These are phyloP conservation scores for Claviceps fusiformis DNA, from an alignment of 2,329 filamentous ascomycete species.

Conservation along the genomic window DNA sequence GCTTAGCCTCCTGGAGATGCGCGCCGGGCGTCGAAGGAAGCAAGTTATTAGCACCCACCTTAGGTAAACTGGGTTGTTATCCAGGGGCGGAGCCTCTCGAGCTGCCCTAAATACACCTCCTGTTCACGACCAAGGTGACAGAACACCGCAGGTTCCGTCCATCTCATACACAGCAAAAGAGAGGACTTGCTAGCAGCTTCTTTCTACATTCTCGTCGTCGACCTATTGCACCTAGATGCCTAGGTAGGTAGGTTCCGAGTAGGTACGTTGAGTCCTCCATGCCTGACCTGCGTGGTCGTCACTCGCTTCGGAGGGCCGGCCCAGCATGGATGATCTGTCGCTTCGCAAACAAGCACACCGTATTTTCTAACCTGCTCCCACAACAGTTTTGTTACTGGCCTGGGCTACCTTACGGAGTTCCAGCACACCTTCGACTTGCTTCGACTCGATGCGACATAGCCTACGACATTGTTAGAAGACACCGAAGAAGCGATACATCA, in stretches of 20 bases:
- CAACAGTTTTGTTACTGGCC: background rate
- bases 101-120: background rate
- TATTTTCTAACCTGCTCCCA: background rate
- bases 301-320: background rate
- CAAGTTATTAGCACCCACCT: background rate
- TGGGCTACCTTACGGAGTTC: background rate
- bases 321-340: background rate
- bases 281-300: background rate
- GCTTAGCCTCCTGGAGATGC: background rate
- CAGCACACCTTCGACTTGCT: background rate
- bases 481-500: conserved; percentile 11
- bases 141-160: background rate
- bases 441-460: background rate
- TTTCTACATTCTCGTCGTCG: background rate
- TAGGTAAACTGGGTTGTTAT: background rate
- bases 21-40: background rate
- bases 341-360: background rate
- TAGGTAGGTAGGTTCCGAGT: background rate
- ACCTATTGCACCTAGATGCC: background rate
- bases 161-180: background rate
- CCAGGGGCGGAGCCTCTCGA: background rate
- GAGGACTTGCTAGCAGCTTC: background rate
- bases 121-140: background rate
- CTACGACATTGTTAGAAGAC: background rate
- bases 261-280: background rate